phyloP scores from a whole-genome alignment of 177 flowering plant genomes.

The Telopea speciosissima region DNA sequence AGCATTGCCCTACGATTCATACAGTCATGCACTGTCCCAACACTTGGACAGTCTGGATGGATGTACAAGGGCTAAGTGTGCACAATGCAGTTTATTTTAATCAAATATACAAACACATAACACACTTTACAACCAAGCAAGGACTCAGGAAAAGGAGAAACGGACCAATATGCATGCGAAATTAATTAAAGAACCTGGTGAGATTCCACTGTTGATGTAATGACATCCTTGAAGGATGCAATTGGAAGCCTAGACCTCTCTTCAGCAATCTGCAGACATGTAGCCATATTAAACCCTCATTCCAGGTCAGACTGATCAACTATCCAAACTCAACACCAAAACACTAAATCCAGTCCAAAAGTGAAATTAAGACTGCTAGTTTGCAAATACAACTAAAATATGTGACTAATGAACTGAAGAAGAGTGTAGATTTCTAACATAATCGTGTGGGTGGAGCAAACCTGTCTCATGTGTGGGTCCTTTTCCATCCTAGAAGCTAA shows the following conservation, averaged over 20 bases:
- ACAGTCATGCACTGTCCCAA: background rate
- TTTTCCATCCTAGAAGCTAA: slow-evolving; percentile 38
- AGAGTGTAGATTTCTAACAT: background rate
- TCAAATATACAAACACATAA: background rate
- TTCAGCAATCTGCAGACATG: slow-evolving; percentile 50
- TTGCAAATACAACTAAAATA: background rate
- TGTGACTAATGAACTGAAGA: background rate
- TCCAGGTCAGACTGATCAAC: too few species aligned
- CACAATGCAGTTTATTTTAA: too few species aligned
- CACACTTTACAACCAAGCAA: background rate
- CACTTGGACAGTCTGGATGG: background rate
- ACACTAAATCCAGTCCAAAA: background rate
- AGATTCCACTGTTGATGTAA: slow-evolving; percentile 58
- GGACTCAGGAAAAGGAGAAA: background rate
- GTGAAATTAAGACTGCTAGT: background rate
- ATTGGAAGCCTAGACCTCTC: slow-evolving; percentile 77
- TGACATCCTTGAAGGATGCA: slow-evolving; percentile 61
- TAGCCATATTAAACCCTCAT: slow-evolving; percentile 12
- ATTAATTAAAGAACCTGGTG: slow-evolving; percentile 56
- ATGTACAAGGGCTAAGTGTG: background rate
- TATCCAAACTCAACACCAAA: background rate
- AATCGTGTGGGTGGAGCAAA: slow-evolving; percentile 10
- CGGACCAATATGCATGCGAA: background rate
- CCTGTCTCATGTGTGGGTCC: slow-evolving; percentile 44
- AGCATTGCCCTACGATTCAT: background rate